These are phyloP conservation scores for Candida buenavistaensis DNA, from an alignment of 1,139 yeast species.

Conservation along the genomic window DNA sequence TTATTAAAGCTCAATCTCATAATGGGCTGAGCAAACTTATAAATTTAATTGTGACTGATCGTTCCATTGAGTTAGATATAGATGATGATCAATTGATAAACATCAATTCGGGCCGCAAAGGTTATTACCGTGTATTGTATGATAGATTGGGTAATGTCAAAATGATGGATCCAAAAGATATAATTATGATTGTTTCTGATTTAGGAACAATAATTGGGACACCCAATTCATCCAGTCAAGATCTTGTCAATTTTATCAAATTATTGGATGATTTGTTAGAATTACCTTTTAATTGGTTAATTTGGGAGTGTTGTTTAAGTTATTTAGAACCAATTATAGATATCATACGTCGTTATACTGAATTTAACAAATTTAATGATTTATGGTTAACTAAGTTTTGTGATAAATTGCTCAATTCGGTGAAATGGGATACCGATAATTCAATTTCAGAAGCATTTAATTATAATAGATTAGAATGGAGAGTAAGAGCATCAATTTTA, in stretches of 20 bases:
- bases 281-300: constrained; percentile 23
- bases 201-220: constrained; percentile 33
- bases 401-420: constrained; percentile 20
- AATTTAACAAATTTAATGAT: constrained; percentile 20
- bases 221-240: constrained; percentile 19
- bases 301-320: constrained; percentile 30
- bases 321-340: constrained; percentile 34
- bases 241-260: constrained; percentile 28
- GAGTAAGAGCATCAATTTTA: constrained; percentile 41
- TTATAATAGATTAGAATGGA: constrained; percentile 30
- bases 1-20: constrained; percentile 34
- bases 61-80: constrained; percentile 38
- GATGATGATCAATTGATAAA: constrained; percentile 22
- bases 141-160: constrained; percentile 17
- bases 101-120: constrained; percentile 48
- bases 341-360: constrained; percentile 29
- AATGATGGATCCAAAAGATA: constrained; percentile 31
- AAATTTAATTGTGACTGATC: constrained; percentile 49
- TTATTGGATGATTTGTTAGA: constrained; percentile 28
- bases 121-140: constrained; percentile 42
- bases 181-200: constrained; percentile 37
- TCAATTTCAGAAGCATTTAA: background rate
- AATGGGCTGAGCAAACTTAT: constrained; percentile 30
- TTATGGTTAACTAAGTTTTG: constrained; percentile 22
- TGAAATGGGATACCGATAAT: constrained; percentile 20